These are phyloP conservation scores for Coemansia sp. DNA, from an alignment of 192 early-diverging fungal species.

Conservation along the genomic window DNA sequence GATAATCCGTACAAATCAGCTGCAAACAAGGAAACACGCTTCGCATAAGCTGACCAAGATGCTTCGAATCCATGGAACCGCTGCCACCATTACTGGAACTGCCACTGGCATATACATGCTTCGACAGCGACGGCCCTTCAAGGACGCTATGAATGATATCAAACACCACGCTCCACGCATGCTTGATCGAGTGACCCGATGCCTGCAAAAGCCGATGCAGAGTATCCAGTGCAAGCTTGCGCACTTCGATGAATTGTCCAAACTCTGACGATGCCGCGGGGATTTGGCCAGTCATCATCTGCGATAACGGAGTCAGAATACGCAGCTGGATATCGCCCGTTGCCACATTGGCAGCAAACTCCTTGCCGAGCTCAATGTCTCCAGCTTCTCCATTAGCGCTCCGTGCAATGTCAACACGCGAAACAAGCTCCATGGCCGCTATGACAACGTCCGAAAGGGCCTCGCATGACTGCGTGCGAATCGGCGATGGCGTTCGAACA, in stretches of 20 bases:
- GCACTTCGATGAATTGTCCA: conserved; percentile 68
- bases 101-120: conserved; percentile 30
- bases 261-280: conserved; percentile 9
- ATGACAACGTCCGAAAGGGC: conserved; percentile 75
- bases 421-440: conserved; percentile 67
- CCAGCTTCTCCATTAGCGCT: neutral
- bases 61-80: conserved; percentile 12
- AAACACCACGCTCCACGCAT: conserved; percentile 87
- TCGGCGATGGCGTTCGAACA: conserved; percentile 54
- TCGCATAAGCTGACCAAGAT: conserved; percentile 61
- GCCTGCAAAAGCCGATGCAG: conserved; percentile 88
- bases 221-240: conserved; percentile 82
- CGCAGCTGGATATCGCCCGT: conserved; percentile 69
- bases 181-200: conserved; percentile 81
- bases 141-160: conserved; percentile 68
- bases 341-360: conserved; percentile 45
- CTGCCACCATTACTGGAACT: neutral
- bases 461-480: conserved; percentile 76
- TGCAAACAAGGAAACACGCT: conserved; percentile 91
- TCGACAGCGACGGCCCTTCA: conserved; percentile 1
- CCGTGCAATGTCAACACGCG: conserved; percentile 39
- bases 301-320: conserved; percentile 61
- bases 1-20: conserved; percentile 92
- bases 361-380: neutral
- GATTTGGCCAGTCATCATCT: conserved; percentile 54